These are phyloP conservation scores for Spinacia oleracea DNA, from an alignment of 179 eudicot species.

Conservation along the genomic window DNA sequence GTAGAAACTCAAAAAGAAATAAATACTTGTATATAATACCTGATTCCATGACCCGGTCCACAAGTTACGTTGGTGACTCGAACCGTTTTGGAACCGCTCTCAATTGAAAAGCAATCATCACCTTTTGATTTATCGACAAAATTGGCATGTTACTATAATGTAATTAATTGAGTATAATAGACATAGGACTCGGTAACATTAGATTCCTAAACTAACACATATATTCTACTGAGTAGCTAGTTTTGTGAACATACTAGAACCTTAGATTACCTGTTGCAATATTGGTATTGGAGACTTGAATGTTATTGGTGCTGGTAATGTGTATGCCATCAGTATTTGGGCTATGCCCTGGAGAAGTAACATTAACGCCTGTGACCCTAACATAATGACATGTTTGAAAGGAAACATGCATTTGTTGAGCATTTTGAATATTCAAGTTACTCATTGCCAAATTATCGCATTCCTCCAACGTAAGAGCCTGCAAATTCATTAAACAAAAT, in stretches of 20 bases:
- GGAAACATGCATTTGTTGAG: conserved; percentile 35
- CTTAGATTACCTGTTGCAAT: conserved; percentile 59
- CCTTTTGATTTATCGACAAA: conserved; percentile 29
- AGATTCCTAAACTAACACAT: too few species aligned
- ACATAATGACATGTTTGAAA: conserved; percentile 25
- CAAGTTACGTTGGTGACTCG: conserved; percentile 43
- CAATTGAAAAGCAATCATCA: conserved; percentile 82
- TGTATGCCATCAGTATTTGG: conserved; percentile 92
- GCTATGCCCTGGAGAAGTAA: conserved; percentile 52
- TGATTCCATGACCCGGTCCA: conserved; percentile 91
- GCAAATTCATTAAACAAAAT: not conserved
- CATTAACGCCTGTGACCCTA: conserved; percentile 12
- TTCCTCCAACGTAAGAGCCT: conserved; percentile 31
- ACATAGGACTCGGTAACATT: too few species aligned
- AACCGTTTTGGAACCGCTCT: conserved; percentile 51
- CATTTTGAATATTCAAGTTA: conserved; percentile 30
- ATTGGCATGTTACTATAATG: not conserved
- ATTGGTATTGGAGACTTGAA: conserved; percentile 20
- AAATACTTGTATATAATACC: too few species aligned
- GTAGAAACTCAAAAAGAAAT: too few species aligned
- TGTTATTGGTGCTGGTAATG: conserved; percentile 24
- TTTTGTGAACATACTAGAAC: too few species aligned
- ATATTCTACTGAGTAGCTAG: too few species aligned
- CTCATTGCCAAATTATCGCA: conserved; percentile 29
- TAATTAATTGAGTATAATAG: too few species aligned